A percentile compares a stretch with the other conserved stretches of the same genome.
phyloP scores from a whole-genome alignment of 371 early-diverging fungal genomes.

The Actinomucor elegans region DNA sequence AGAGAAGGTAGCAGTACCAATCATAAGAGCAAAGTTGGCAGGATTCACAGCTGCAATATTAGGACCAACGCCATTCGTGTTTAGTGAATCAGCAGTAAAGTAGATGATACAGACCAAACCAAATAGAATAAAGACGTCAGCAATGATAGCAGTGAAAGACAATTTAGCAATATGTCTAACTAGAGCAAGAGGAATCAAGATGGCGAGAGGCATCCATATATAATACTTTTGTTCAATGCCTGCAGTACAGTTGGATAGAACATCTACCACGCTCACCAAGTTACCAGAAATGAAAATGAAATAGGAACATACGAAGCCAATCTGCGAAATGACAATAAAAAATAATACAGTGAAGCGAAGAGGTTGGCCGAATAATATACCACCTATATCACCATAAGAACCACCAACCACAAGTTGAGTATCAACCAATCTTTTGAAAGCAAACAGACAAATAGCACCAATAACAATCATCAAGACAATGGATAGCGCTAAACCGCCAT shows the following conservation, averaged over 20 bases:
- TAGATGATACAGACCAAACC: constrained; percentile 56
- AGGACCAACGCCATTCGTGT: constrained; percentile 35
- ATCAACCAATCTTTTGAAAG: constrained; percentile 31
- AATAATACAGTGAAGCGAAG: constrained; percentile 57
- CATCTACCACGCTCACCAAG: constrained; percentile 39
- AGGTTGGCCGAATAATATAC: constrained; percentile 60
- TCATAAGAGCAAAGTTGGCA: constrained; percentile 68
- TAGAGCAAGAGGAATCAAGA: constrained; percentile 67
- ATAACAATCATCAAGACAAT: constrained; percentile 28
- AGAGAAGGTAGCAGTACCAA: constrained; percentile 78
- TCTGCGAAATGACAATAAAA: constrained; percentile 68
- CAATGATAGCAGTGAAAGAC: constrained; percentile 64
- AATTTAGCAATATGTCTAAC: constrained; percentile 70
- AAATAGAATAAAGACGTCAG: constrained; percentile 70
- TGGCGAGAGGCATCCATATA: constrained; percentile 56
- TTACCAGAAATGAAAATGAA: constrained; percentile 53
- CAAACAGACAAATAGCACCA: constrained; percentile 28
- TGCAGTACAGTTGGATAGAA: constrained; percentile 40
- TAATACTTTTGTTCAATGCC: constrained; percentile 43
- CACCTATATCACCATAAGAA: constrained; percentile 82
- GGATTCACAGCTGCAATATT: constrained; percentile 55
- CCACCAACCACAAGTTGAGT: constrained; percentile 51
- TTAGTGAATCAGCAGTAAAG: constrained; percentile 33
- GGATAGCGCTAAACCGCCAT: constrained; percentile 33
- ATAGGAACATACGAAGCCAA: constrained; percentile 54